Percentiles rank a stretch among this genome's conserved stretches.
Conservation (phyloP, 2,329 filamentous ascomycete genomes). For the Phaeophleospora eucalypticola region DNA sequence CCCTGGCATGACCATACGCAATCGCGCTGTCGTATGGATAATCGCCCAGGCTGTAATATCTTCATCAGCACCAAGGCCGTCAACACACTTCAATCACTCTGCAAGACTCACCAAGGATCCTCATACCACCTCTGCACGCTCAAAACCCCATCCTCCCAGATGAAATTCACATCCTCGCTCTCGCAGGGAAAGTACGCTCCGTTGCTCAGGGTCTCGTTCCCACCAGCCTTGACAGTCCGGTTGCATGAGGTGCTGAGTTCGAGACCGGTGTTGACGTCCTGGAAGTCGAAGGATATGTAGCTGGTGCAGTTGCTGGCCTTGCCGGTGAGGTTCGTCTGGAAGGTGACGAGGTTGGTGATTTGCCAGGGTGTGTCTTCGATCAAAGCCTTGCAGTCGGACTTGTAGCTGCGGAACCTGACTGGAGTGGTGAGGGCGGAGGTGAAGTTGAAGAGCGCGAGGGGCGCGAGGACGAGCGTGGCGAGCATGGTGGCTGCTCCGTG, state of each 20-base stretch:
- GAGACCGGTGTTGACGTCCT: conserved; percentile 27
- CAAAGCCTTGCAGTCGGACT: conserved; percentile 1
- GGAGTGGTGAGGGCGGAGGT: not conserved
- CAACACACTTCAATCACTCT: no score
- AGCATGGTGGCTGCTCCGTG: not conserved
- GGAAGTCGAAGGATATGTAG: conserved; percentile 25
- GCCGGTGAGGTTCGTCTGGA: conserved; percentile 9
- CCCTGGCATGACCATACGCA: conserved; percentile 17
- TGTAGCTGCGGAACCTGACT: conserved; percentile 1
- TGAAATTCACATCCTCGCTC: conserved; percentile 21
- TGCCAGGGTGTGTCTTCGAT: conserved; percentile 22
- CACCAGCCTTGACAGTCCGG: conserved; percentile 5
- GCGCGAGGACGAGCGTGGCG: conserved; percentile 3
- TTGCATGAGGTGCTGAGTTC: conserved; percentile 24
- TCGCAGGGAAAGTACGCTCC: conserved; percentile 21
- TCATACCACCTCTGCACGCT: conserved; percentile 20
- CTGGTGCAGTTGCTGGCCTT: conserved; percentile 5
- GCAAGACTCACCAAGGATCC: conserved; percentile 24
- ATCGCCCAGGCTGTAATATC: conserved; percentile 15
- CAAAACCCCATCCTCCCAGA: conserved; percentile 15
- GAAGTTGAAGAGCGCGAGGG: conserved; percentile 5
- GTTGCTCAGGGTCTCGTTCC: conserved; percentile 9
- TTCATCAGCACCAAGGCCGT: no score
- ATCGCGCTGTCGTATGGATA: conserved; percentile 22
- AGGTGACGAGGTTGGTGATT: conserved; percentile 21